Percentiles rank a stretch among this genome's conserved stretches.
Conservation (phyloP, 257 asterid species). For the Anisodus tanguticus region DNA sequence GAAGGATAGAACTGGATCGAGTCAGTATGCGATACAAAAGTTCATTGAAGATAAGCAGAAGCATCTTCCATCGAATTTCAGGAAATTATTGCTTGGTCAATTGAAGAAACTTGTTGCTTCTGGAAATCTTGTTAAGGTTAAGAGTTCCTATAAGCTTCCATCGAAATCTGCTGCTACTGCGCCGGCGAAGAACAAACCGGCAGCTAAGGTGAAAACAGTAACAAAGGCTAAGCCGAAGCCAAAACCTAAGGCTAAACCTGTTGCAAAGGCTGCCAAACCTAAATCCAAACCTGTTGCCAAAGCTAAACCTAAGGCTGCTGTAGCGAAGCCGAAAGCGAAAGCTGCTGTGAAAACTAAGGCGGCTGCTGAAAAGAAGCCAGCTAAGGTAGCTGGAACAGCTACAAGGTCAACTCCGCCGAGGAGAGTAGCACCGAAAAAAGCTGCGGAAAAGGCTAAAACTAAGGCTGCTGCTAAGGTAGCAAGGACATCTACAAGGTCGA, state of each 20-base stretch:
- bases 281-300: slow-evolving; percentile 48
- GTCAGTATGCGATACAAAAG: slow-evolving; percentile 76
- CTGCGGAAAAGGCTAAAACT: neutral
- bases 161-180: slow-evolving; percentile 39
- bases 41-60: slow-evolving; percentile 77
- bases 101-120: slow-evolving; percentile 69
- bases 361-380: slow-evolving; percentile 52
- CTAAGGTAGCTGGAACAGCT: slow-evolving; percentile 56
- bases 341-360: slow-evolving; percentile 53
- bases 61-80: slow-evolving; percentile 59
- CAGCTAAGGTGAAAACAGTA: slow-evolving; percentile 42
- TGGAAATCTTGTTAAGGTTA: slow-evolving; percentile 69
- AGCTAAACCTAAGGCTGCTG: slow-evolving; percentile 39
- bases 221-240: neutral
- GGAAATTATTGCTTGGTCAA: slow-evolving; percentile 40
- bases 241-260: slow-evolving; percentile 40
- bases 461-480: too few relatives aligned
- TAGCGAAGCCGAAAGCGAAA: slow-evolving; percentile 56
- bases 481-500: too few relatives aligned
- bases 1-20: slow-evolving; percentile 83
- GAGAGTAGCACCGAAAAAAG: slow-evolving; percentile 42
- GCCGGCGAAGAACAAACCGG: slow-evolving; percentile 37
- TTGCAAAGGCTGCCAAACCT: slow-evolving; percentile 2
- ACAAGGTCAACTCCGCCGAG: slow-evolving; percentile 57
- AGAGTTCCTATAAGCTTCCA: slow-evolving; percentile 65